Evolutionary conservation across 306 rosid genomes (phyloP).

Genomic region (Nissolia schottii): DNA sequence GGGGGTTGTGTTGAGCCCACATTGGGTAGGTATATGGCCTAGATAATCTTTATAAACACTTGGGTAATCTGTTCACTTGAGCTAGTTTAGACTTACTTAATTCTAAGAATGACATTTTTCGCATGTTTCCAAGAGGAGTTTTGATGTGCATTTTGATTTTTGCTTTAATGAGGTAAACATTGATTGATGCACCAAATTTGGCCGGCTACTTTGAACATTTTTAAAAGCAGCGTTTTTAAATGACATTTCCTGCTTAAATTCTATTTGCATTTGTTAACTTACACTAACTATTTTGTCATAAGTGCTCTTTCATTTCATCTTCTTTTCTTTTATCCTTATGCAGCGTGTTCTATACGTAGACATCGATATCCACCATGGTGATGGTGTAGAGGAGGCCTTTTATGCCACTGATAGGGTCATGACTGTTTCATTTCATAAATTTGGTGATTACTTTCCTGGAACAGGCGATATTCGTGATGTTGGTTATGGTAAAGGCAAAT

Average conservation of each 20-base stretch:
- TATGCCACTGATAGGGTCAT: constrained; percentile 50
- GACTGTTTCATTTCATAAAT: constrained; percentile 53
- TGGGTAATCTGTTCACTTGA: no score
- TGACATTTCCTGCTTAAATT: constrained; percentile 1
- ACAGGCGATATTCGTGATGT: constrained; percentile 45
- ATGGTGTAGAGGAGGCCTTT: constrained; percentile 38
- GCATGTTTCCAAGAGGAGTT: neutral
- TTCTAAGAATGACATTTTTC: neutral
- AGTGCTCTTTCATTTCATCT: constrained; percentile 13
- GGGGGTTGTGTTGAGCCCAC: no score
- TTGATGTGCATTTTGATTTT: neutral
- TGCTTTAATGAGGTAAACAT: neutral
- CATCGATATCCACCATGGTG: constrained; percentile 37
- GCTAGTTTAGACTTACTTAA: no score
- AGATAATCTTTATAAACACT: no score
- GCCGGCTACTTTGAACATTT: neutral
- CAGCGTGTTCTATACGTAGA: constrained; percentile 49
- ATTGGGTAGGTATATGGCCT: no score
- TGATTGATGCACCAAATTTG: neutral
- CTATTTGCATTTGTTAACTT: neutral
- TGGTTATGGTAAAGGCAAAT: constrained; percentile 43
- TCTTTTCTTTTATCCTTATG: constrained; percentile 10
- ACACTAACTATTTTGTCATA: neutral
- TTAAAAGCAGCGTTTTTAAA: neutral
- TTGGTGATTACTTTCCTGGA: constrained; percentile 54